phyloP scores from a whole-genome alignment of 2,329 filamentous ascomycete genomes.

The Stagonosporopsis vannaccii region DNA sequence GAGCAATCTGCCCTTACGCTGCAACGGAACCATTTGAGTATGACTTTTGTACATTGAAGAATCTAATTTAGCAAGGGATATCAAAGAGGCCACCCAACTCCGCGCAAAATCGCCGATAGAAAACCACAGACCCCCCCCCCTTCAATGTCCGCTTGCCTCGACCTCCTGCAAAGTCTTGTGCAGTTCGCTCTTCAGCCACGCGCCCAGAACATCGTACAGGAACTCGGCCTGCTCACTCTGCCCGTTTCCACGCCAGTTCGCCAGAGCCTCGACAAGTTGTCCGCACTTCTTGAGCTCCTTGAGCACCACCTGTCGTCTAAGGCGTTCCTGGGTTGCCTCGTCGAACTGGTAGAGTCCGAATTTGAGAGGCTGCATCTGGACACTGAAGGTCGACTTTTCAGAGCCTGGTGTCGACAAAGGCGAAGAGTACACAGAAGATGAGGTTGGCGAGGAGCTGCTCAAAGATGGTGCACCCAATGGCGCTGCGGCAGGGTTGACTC shows the following conservation, averaged over 20 bases:
- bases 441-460: constrained; percentile 23
- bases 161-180: constrained; percentile 39
- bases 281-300: constrained; percentile 40
- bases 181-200: constrained; percentile 44
- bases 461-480: constrained; percentile 21
- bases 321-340: constrained; percentile 34
- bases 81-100: constrained; percentile 7
- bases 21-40: background rate
- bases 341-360: constrained; percentile 40
- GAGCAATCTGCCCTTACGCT: background rate
- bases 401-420: constrained; percentile 27
- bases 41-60: constrained; percentile 5
- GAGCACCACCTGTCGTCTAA: constrained; percentile 37
- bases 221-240: constrained; percentile 37
- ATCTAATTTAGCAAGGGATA: constrained; percentile 5
- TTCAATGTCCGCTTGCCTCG: constrained; percentile 21
- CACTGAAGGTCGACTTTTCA: constrained; percentile 26
- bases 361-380: constrained; percentile 34
- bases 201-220: constrained; percentile 41
- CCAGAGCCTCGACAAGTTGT: constrained; percentile 39
- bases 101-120: constrained; percentile 1
- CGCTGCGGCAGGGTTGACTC: constrained; percentile 26
- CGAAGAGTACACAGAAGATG: constrained; percentile 28
- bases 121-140: background rate
- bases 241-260: constrained; percentile 33